Base-by-base conservation (phyloP, 805 yeast species). In the Yamadazyma nakazawae region DNA sequence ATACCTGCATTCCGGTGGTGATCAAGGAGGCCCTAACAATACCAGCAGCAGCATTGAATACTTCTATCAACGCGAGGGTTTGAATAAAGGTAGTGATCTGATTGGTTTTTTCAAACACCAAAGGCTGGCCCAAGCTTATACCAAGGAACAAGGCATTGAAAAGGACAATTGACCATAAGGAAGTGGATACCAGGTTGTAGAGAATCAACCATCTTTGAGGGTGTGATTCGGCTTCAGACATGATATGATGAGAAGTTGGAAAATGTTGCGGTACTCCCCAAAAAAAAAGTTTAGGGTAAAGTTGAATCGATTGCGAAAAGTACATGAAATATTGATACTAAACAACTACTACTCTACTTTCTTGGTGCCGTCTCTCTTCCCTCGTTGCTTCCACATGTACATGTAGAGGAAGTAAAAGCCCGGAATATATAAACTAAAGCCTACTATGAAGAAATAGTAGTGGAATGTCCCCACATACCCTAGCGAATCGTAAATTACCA, bases 1-100 rank as follows among this genome's bases (percentile, higher is more conserved):
- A 76, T 1, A 94, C 96, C 67, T 94, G 99, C 59, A 91, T 83
- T 13, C 74, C 75, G 0, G 97, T 89, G 26, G 97, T 94, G 46
- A 84, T 55, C 5, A 91, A 54, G 2, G 97, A 96, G 8, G 97
- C 84, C 55, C 84, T 81, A 32, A 94, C 98, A 40, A 84, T 73
- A 0, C 97, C 97, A 0, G 80, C 63, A 2, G 80, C 72, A 1
- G 96, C 79, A 63, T 92, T 94, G 59, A 80, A 74, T 18, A 92
- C 78, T 64, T 92, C 99, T 43, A 88, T 75, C 1, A 88, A 54
- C 0, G 98, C 98, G 40, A 82, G 69, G 16, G 87, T 75, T 68
- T 92, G 99, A 42, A 91, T 80, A 39, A 71, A 62, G 2, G 85
- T 82, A 40, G 86, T 76, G 54, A 82, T 66, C 17, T 72, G 67